phyloP scores from a whole-genome alignment of 805 yeast genomes.

The Candida peoriensis region DNA sequence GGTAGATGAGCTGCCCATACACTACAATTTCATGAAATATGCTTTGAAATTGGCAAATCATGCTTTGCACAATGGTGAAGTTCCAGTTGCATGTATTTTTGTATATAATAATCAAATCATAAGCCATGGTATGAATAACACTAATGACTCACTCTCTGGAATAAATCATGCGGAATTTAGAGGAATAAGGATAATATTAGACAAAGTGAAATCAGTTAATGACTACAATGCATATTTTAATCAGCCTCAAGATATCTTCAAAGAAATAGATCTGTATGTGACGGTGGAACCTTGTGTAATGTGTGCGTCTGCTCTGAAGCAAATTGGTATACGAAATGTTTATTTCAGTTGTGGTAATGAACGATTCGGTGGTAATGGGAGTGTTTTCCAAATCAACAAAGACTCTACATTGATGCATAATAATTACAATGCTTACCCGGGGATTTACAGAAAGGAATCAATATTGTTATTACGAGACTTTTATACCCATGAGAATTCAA shows the following conservation, averaged over 20 bases:
- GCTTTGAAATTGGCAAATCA: conserved; percentile 55
- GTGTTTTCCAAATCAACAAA: conserved; percentile 58
- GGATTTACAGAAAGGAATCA: conserved; percentile 76
- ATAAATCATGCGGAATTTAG: conserved; percentile 90
- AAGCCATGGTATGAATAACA: conserved; percentile 78
- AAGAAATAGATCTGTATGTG: conserved; percentile 69
- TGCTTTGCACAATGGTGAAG: conserved; percentile 66
- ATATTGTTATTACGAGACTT: conserved; percentile 75
- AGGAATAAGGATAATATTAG: conserved; percentile 56
- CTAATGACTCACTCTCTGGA: conserved; percentile 81
- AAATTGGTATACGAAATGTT: conserved; percentile 66
- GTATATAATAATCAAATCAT: conserved; percentile 51
- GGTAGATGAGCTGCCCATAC: conserved; percentile 6
- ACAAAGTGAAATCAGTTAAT: conserved; percentile 23
- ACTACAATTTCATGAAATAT: conserved; percentile 39
- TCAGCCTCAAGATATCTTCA: conserved; percentile 34
- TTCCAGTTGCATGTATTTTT: conserved; percentile 81
- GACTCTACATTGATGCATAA: conserved; percentile 31
- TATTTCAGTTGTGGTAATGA: conserved; percentile 93
- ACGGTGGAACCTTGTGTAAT: conserved; percentile 98
- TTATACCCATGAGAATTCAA: conserved; percentile 78
- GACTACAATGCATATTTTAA: conserved; percentile 15
- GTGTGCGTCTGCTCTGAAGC: conserved; percentile 93
- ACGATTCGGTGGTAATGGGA: conserved; percentile 94
- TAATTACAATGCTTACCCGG: conserved; percentile 62